These are phyloP conservation scores for Sporisorium reilianum DNA, from an alignment of 1,284 basidiomycete species.

Conservation along the genomic window DNA sequence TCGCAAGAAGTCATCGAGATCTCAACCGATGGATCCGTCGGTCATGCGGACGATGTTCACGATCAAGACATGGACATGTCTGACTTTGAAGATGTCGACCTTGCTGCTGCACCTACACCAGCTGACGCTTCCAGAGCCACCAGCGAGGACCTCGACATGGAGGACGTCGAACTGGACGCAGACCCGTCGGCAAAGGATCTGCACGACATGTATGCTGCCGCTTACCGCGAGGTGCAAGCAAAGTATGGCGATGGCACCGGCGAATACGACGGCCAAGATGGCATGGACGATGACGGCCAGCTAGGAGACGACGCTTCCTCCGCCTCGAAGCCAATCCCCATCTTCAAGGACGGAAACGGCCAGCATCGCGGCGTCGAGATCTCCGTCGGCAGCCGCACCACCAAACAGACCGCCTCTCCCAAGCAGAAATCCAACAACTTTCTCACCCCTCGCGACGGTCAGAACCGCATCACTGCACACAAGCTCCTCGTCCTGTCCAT, in stretches of 20 bases:
- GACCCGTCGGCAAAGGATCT: constrained; percentile 28
- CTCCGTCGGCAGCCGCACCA: constrained; percentile 28
- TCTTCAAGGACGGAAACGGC: constrained; percentile 62
- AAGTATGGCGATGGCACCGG: constrained; percentile 27
- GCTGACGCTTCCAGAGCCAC: constrained; percentile 13
- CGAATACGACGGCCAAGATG: constrained; percentile 24
- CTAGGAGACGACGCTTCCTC: constrained; percentile 7
- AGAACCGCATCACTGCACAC: constrained; percentile 61
- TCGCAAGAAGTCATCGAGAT: constrained; percentile 33
- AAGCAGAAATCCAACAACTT: constrained; percentile 50
- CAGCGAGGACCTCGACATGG: constrained; percentile 49
- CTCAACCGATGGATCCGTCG: constrained; percentile 29
- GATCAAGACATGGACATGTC: constrained; percentile 46
- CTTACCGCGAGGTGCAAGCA: constrained; percentile 45
- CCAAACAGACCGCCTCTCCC: constrained; percentile 24
- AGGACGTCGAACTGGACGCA: constrained; percentile 56
- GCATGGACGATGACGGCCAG: constrained; percentile 18
- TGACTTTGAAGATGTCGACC: constrained; percentile 57
- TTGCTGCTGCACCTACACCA: constrained; percentile 6
- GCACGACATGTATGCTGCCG: constrained; percentile 54
- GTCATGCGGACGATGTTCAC: constrained; percentile 13
- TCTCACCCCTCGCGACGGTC: constrained; percentile 64
- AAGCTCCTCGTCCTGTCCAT: constrained; percentile 74
- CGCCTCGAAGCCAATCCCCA: constrained; percentile 15
- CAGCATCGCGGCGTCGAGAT: constrained; percentile 53